Percentiles rank a stretch among this genome's conserved stretches.
Evolutionary conservation across 2,329 filamentous ascomycete genomes (phyloP).

Genomic region (Fusarium citri): DNA sequence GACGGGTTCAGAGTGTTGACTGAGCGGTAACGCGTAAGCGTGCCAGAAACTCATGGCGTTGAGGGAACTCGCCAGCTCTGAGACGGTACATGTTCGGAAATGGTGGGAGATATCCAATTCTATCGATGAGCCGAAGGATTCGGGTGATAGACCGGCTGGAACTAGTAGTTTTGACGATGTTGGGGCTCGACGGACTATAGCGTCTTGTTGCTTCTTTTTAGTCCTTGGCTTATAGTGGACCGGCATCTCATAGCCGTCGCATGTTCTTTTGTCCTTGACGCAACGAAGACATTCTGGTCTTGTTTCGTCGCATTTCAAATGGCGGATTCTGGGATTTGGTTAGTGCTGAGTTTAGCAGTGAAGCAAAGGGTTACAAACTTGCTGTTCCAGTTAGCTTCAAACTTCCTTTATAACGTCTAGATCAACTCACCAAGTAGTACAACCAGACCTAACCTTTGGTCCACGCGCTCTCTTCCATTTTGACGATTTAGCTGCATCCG

Average conservation of each 20-base stretch:
- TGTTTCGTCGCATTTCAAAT: slow-evolving; percentile 30
- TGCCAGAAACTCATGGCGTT: slow-evolving; percentile 18
- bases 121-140: neutral
- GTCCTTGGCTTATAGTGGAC: neutral
- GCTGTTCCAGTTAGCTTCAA: neutral
- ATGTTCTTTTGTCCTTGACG: slow-evolving; percentile 11
- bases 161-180: neutral
- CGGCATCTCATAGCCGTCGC: slow-evolving; percentile 10
- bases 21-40: slow-evolving; percentile 1
- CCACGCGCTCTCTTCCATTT: slow-evolving; percentile 16
- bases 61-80: neutral
- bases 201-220: neutral
- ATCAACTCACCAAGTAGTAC: slow-evolving; percentile 16
- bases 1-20: neutral
- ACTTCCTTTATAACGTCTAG: too few relatives aligned
- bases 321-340: slow-evolving; percentile 10
- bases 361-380: neutral
- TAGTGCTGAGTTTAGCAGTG: neutral
- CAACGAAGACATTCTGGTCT: slow-evolving; percentile 19
- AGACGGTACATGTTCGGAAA: slow-evolving; percentile 7
- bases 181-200: neutral
- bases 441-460: slow-evolving; percentile 26
- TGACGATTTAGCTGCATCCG: neutral
- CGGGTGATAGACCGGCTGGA: slow-evolving; percentile 1
- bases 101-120: slow-evolving; percentile 19